These are phyloP conservation scores for Pichia nanzhaoensis DNA, from an alignment of 805 yeast genomes.

Conservation along the genomic window DNA sequence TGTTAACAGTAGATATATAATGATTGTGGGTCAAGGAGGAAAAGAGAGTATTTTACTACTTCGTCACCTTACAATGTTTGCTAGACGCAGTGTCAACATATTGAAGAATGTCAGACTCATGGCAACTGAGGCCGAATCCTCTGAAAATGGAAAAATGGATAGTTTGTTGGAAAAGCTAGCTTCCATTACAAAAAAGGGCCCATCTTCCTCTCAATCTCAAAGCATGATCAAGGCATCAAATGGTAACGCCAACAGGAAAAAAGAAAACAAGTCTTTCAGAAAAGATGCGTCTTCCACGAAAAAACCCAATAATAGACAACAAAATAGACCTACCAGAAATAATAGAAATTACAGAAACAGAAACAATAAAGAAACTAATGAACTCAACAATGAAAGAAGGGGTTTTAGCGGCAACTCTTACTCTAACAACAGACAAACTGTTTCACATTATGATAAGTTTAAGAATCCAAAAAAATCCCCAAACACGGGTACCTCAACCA, in stretches of 20 bases:
- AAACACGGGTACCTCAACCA: not conserved
- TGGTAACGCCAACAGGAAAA: not conserved
- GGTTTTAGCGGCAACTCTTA: not conserved
- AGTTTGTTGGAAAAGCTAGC: conserved; percentile 5
- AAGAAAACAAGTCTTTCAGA: not conserved
- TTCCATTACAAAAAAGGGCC: not conserved
- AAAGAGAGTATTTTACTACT: too few relatives aligned
- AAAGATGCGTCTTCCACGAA: not conserved
- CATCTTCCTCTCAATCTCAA: not conserved
- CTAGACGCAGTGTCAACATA: not conserved
- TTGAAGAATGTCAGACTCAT: not conserved
- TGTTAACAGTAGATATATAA: too few relatives aligned
- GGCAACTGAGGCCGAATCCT: not conserved
- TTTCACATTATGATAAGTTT: conserved; percentile 14
- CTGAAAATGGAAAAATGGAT: conserved; percentile 3
- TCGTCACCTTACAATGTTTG: not conserved
- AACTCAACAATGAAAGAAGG: conserved; percentile 1
- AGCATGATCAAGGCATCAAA: not conserved
- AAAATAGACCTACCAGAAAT: not conserved
- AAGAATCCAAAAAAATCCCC: conserved; percentile 8
- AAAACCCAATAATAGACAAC: too few relatives aligned
- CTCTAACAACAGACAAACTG: conserved; percentile 4
- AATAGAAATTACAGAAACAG: conserved; percentile 3
- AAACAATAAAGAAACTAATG: not conserved
- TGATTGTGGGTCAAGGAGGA: too few relatives aligned